These are phyloP conservation scores for Leersia perrieri DNA, from an alignment of 176 grass and related monocot genomes.

Conservation along the genomic window DNA sequence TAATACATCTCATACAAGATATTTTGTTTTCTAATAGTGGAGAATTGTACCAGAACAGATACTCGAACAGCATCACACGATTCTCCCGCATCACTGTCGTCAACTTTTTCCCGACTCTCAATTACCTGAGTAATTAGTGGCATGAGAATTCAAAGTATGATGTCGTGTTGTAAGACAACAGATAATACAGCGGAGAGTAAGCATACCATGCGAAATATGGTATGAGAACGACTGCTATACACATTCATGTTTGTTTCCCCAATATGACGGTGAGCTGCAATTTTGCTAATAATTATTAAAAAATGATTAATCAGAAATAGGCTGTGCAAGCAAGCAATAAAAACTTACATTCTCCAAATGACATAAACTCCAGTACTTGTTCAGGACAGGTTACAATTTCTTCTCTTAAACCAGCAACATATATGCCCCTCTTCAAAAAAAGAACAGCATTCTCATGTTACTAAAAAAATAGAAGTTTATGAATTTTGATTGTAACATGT, in stretches of 20 bases:
- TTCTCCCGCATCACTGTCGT: conserved; percentile 54
- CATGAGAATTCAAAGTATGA: conserved; percentile 15
- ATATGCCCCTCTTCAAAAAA: conserved; percentile 85
- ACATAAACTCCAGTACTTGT: conserved; percentile 82
- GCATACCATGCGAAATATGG: conserved; percentile 92
- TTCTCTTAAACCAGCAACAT: conserved; percentile 91
- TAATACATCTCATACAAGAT: not conserved
- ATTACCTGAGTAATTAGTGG: conserved; percentile 59
- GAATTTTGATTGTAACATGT: conserved; percentile 20
- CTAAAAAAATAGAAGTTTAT: conserved; percentile 9
- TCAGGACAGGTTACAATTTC: conserved; percentile 88
- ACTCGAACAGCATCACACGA: conserved; percentile 90
- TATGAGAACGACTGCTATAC: conserved; percentile 93
- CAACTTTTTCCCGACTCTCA: conserved; percentile 76
- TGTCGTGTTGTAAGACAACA: not conserved
- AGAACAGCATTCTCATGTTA: not conserved
- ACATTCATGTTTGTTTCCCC: conserved; percentile 99
- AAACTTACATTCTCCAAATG: conserved; percentile 90
- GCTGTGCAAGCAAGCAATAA: conserved; percentile 9
- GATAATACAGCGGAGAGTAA: conserved; percentile 6
- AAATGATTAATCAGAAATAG: conserved; percentile 17
- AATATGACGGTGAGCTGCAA: conserved; percentile 86
- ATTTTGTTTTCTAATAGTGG: not conserved
- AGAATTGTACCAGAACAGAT: conserved; percentile 71
- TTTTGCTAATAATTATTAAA: conserved; percentile 7